Conservation (phyloP, 176 grass and related monocot genomes). For the Melocanna baccifera region DNA sequence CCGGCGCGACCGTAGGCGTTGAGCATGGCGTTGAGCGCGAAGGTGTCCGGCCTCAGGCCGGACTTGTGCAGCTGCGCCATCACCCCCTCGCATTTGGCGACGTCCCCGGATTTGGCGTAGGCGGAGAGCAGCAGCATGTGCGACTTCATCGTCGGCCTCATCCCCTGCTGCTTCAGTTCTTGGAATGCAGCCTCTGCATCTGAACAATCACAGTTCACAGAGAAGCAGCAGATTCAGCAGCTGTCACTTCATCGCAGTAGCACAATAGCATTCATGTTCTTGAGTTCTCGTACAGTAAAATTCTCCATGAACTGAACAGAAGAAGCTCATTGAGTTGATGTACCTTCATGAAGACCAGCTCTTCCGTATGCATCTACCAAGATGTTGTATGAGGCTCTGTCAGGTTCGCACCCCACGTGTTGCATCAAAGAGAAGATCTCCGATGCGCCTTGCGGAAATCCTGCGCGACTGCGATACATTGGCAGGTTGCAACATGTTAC, state of each 20-base stretch:
- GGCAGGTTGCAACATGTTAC: background rate
- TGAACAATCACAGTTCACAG: conserved; percentile 8
- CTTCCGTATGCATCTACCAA: conserved; percentile 87
- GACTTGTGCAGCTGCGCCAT: conserved; percentile 93
- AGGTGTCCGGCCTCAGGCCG: conserved; percentile 66
- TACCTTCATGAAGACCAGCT: conserved; percentile 79
- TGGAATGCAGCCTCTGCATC: conserved; percentile 68
- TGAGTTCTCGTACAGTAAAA: background rate
- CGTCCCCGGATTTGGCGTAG: conserved; percentile 75
- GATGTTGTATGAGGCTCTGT: conserved; percentile 94
- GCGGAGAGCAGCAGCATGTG: conserved; percentile 90
- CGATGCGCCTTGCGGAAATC: conserved; percentile 61
- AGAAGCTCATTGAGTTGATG: background rate
- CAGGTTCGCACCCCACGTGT: conserved; percentile 85
- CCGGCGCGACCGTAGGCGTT: conserved; percentile 79
- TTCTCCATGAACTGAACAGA: background rate
- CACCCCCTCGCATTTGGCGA: conserved; percentile 64
- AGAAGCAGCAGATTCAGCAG: background rate
- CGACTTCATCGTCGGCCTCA: conserved; percentile 87
- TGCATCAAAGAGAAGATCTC: conserved; percentile 94
- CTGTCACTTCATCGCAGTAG: background rate
- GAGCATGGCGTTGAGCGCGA: conserved; percentile 88
- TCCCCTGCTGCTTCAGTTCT: conserved; percentile 71
- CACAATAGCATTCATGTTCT: background rate
- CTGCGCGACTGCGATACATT: conserved; percentile 48